Evolutionary conservation across 129 eudicot genomes (phyloP).

Genomic region (Artemisia tridentata): DNA sequence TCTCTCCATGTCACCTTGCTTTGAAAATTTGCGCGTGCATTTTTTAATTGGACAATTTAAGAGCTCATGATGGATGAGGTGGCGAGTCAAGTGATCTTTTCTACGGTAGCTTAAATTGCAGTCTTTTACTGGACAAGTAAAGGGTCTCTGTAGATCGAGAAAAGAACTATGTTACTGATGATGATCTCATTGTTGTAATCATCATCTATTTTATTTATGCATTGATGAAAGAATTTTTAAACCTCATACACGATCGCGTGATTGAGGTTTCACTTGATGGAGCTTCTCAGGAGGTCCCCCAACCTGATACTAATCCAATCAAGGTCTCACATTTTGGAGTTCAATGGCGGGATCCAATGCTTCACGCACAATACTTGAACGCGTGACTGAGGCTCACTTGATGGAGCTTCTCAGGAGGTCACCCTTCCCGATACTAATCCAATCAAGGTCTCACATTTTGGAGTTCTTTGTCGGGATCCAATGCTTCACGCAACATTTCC

Average conservation of each 20-base stretch:
- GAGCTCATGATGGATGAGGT: slow-evolving; percentile 72
- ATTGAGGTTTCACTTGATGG: slow-evolving; percentile 82
- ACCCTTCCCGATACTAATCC: slow-evolving; percentile 99
- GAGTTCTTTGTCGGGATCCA: slow-evolving; percentile 99
- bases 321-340: slow-evolving; percentile 99
- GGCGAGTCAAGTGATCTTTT: slow-evolving; percentile 87
- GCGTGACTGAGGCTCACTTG: slow-evolving; percentile 92
- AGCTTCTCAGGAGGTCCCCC: slow-evolving; percentile 99
- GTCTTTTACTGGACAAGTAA: slow-evolving; percentile 55
- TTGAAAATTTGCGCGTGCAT: slow-evolving; percentile 55
- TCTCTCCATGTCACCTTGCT: slow-evolving; percentile 63
- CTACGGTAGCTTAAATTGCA: slow-evolving; percentile 73
- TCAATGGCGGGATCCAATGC: slow-evolving; percentile 99
- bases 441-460: slow-evolving; percentile 98
- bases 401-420: slow-evolving; percentile 99
- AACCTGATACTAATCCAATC: slow-evolving; percentile 99
- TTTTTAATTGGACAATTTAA: slow-evolving; percentile 54
- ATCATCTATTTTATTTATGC: not conserved
- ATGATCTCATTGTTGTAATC: no score
- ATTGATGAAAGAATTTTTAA: slow-evolving; percentile 1
- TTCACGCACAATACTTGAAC: slow-evolving; percentile 53
- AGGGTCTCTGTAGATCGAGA: slow-evolving; percentile 63
- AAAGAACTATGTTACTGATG: not conserved
- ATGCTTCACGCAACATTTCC: slow-evolving; percentile 79
- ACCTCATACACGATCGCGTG: slow-evolving; percentile 64